phyloP scores from a whole-genome alignment of 371 early-diverging fungal genomes.

The Nematocida sp. region DNA sequence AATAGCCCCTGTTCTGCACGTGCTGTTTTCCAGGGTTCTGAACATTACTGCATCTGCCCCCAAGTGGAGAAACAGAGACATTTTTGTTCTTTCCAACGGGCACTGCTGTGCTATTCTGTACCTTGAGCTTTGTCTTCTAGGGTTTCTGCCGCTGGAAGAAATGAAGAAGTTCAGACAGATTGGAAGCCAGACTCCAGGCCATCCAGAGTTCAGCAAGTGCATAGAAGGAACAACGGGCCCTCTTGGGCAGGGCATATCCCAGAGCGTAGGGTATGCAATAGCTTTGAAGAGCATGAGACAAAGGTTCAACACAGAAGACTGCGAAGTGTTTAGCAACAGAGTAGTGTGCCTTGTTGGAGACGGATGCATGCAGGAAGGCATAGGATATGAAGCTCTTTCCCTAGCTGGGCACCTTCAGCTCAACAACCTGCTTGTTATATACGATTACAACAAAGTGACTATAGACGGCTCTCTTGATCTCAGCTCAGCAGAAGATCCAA shows the following conservation, averaged over 20 bases:
- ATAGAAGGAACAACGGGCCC: slow-evolving; percentile 97
- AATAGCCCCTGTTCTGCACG: slow-evolving; percentile 82
- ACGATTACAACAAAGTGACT: slow-evolving; percentile 88
- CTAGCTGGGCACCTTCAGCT: slow-evolving; percentile 91
- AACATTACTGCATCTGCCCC: slow-evolving; percentile 49
- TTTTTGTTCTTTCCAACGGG: slow-evolving; percentile 95
- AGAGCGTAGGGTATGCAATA: slow-evolving; percentile 89
- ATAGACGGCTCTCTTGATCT: slow-evolving; percentile 78
- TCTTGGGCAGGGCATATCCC: slow-evolving; percentile 89
- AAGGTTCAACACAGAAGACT: slow-evolving; percentile 77
- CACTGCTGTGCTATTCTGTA: slow-evolving; percentile 92
- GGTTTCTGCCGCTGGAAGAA: slow-evolving; percentile 81
- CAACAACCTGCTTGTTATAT: slow-evolving; percentile 85
- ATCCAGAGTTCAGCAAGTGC: slow-evolving; percentile 70
- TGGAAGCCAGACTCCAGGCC: slow-evolving; percentile 66
- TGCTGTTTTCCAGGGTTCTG: slow-evolving; percentile 70
- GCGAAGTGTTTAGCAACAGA: slow-evolving; percentile 73
- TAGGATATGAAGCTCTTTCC: slow-evolving; percentile 84
- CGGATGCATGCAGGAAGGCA: slow-evolving; percentile 98
- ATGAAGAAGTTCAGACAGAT: slow-evolving; percentile 83
- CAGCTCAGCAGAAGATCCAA: slow-evolving; percentile 84
- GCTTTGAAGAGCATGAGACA: slow-evolving; percentile 67
- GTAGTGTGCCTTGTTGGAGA: slow-evolving; percentile 85
- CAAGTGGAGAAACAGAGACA: slow-evolving; percentile 76
- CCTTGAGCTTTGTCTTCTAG: slow-evolving; percentile 76